Base-by-base conservation (phyloP, 306 rosid genomes). In the Pyrus communis region DNA sequence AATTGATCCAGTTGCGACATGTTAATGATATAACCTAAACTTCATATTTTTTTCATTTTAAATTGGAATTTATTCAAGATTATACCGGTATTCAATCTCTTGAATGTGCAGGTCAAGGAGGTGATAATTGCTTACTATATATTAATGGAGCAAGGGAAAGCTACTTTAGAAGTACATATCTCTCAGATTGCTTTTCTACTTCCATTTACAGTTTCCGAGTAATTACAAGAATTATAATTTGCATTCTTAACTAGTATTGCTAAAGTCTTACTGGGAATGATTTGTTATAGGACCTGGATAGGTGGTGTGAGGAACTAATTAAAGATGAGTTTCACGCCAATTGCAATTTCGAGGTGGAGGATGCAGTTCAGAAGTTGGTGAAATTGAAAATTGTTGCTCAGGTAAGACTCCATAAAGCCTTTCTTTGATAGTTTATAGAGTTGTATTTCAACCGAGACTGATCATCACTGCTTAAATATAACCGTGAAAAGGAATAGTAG, bases 101-200 rank as follows among this genome's bases (percentile, higher is more conserved):
- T 81, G 79, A 60, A 77, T 81, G 67, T 80, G 74, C 79, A 95
- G 98, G 97, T 95, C 81, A 95, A 90, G 87, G 97, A 95, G 87
- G 93, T 92, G 78, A 95, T 92, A 60, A 73, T 95, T 79, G 87
- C 97, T 69, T 95, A 89, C 88, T 95, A 81, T 86, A 89, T 95
- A 81, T 74, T 95, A 87, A 92, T 95, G 98, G 97, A 92, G 69
- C 97, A 92, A 73, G 98, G 98, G 70, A 95, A 84, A 88, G 93
- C 93, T 82, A 95, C 97, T 45, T 78, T 79, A 79, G 89, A 86
- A 90, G 98, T 89, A 73, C 14, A 63, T 18, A 43, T 79, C 75
- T 62, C 23, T 46, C 5, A n/a, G 22, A 74, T 67, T 18, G 85
- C 80, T 76, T 73, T 54, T 15, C 64, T 79, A 60, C 69, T 38